Evolutionary conservation across 1,284 basidiomycete genomes (phyloP), one percentile per base, ranked within the genome.

Genomic region (Filobasidium uniguttulatum): DNA sequence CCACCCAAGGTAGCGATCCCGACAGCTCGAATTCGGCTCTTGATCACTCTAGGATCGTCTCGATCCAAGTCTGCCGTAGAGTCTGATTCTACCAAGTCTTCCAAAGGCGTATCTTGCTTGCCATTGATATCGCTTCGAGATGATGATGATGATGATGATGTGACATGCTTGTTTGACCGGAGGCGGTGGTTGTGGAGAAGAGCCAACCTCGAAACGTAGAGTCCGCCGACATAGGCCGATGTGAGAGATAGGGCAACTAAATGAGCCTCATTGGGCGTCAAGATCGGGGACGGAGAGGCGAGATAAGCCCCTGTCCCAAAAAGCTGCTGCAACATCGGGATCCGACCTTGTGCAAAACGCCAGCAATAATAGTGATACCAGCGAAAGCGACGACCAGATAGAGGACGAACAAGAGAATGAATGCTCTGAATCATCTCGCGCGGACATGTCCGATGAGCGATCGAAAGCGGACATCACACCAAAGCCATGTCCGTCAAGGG

Each of bases 141-240:
- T 25, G 49, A 45, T 30, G 55, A 29, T 51, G 54, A 1, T 46
- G 52, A 30, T 31, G 30, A 22, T 15, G 48, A 30, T 46, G 40
- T 3, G 37, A 44, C 22, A 17, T 12, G 17, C 1, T 29, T 10
- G 8, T 56, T 53, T 2, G 50, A 50, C 7, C n/a, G n/a, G n/a
- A n/a, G n/a, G n/a, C n/a, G n/a, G 55, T 51, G n/a, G 50, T 23
- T 19, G 55, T 47, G 15, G 55, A 54, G 3, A 58, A 47, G 10
- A 19, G 44, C n/a, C 28, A 25, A 23, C n/a, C 28, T 20, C 6
- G 68, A 63, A 43, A 73, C 56, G 58, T 74, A 74, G 29, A 74
- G 66, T 3, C 65, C 67, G 4, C 70, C 72, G 25, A 74, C 73
- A 53, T 73, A 74, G 26, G 62, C 57, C 10, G 65, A 53, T 0